Evolutionary conservation across 306 rosid genomes (phyloP).

Genomic region (Pueraria montana): DNA sequence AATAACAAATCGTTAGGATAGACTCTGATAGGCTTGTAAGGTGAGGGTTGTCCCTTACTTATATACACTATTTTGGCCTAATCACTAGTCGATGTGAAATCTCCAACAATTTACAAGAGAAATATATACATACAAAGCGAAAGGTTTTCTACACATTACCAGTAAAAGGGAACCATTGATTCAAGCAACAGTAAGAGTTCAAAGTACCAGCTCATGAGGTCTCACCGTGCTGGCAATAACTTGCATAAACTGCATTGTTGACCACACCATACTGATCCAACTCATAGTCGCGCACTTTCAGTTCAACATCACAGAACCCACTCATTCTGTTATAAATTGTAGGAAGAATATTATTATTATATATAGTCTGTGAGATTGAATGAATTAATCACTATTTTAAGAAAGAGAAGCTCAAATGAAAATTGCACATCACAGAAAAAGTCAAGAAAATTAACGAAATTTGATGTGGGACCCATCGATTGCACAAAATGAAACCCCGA

Average conservation of each 20-base stretch:
- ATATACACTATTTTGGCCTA: too few species aligned
- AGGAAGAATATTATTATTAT: constrained; percentile 16
- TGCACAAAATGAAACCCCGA: background rate
- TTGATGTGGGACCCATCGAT: constrained; percentile 8
- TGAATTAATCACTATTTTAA: background rate
- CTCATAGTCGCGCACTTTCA: constrained; percentile 93
- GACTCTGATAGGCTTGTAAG: too few species aligned
- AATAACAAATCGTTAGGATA: too few species aligned
- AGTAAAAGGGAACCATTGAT: background rate
- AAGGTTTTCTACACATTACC: background rate
- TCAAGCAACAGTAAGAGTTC: constrained; percentile 23
- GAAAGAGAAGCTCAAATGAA: background rate
- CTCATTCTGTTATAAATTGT: constrained; percentile 62
- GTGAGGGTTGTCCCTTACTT: too few species aligned
- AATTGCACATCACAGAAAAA: constrained; percentile 9
- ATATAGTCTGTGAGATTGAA: background rate
- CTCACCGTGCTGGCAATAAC: constrained; percentile 94
- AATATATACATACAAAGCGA: background rate
- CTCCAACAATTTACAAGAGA: too few species aligned
- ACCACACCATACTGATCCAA: constrained; percentile 95
- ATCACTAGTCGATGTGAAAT: too few species aligned
- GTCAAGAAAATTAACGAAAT: background rate
- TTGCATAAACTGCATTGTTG: constrained; percentile 91
- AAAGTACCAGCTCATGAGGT: constrained; percentile 27
- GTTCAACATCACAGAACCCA: constrained; percentile 68